A percentile compares a stretch with the other conserved stretches of the same genome.
Evolutionary conservation across 1,284 basidiomycete species (phyloP).

Genomic region (Hymenochaete sp.): DNA sequence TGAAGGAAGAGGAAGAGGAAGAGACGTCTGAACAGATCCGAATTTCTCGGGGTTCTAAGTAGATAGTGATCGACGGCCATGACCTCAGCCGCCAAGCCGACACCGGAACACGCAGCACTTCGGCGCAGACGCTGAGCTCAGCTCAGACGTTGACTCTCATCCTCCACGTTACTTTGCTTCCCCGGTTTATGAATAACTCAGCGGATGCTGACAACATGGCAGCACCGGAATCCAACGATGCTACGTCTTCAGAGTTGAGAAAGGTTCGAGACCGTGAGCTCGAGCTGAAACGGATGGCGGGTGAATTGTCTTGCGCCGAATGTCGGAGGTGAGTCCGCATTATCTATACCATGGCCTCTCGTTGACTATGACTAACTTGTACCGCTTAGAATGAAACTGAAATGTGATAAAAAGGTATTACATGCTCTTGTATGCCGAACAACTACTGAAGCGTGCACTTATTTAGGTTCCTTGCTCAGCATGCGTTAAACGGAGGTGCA

Average conservation of each 20-base stretch:
- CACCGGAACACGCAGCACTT: too few species aligned
- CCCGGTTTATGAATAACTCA: too few species aligned
- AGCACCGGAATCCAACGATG: too few species aligned
- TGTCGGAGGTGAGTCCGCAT: conserved; percentile 10
- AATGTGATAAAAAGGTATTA: conserved; percentile 16
- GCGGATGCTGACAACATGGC: too few species aligned
- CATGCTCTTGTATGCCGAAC: not conserved
- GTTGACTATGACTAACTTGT: not conserved
- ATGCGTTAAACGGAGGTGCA: not conserved
- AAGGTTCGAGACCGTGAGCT: conserved; percentile 11
- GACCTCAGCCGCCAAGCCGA: too few species aligned
- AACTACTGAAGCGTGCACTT: not conserved
- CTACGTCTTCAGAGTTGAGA: conserved; percentile 4
- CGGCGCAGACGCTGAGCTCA: too few species aligned
- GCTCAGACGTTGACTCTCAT: too few species aligned
- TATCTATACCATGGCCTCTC: not conserved
- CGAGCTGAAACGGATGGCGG: conserved; percentile 11
- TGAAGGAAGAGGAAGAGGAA: too few species aligned
- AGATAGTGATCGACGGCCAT: too few species aligned
- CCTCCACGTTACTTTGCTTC: too few species aligned
- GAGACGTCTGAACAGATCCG: too few species aligned
- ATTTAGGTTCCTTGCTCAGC: not conserved
- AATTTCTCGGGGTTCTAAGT: too few species aligned
- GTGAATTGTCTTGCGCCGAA: conserved; percentile 15
- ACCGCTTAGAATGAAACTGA: conserved; percentile 12